phyloP scores from a whole-genome alignment of 768 basidiomycete genomes.

The Hebeloma cylindrosporum region DNA sequence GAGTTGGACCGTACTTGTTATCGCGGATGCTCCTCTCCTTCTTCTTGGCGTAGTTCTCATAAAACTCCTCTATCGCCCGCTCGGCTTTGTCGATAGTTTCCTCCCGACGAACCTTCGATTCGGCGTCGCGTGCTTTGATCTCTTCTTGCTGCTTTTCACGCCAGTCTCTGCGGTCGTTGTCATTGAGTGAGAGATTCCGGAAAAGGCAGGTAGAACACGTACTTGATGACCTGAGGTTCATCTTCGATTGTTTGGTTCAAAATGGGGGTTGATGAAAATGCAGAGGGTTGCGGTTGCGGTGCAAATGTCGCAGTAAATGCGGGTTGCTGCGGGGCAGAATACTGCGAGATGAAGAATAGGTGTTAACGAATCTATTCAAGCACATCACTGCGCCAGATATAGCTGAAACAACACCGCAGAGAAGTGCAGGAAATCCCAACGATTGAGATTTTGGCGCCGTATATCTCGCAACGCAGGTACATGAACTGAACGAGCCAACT shows the following conservation, averaged over 20 bases:
- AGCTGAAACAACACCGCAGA: background rate
- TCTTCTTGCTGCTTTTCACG: conserved; percentile 82
- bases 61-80: conserved; percentile 85
- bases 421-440: background rate
- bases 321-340: conserved; percentile 35
- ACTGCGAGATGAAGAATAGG: conserved; percentile 27
- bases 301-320: conserved; percentile 63
- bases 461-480: no score
- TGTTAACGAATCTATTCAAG: conserved; percentile 11
- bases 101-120: conserved; percentile 70
- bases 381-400: no score
- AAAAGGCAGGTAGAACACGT: conserved; percentile 20
- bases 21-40: conserved; percentile 90
- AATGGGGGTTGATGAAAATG: conserved; percentile 71
- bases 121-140: conserved; percentile 81
- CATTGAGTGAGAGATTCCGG: conserved; percentile 3
- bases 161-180: conserved; percentile 67
- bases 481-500: conserved; percentile 11
- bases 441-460: no score
- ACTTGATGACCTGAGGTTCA: conserved; percentile 88
- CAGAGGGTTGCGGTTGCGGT: conserved; percentile 73
- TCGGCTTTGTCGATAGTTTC: conserved; percentile 86
- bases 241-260: conserved; percentile 71
- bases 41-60: conserved; percentile 82
- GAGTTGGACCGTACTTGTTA: conserved; percentile 75